Evolutionary conservation across 2,329 filamentous ascomycete species (phyloP).

Genomic region (Colletotrichum orbiculare): DNA sequence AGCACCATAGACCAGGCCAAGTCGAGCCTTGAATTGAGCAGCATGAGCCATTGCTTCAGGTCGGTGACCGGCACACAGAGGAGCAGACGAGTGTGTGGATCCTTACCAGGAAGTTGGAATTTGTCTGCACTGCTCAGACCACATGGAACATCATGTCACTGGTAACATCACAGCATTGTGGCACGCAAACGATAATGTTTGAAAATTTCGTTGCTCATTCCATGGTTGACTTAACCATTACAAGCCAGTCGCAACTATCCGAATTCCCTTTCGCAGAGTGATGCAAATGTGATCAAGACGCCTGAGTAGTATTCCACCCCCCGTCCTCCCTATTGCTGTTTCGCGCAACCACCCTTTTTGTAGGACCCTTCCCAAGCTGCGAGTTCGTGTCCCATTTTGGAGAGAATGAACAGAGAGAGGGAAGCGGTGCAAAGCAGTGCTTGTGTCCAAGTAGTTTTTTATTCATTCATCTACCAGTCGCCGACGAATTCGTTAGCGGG

Average conservation of each 20-base stretch:
- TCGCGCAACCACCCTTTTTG: slow-evolving; percentile 23
- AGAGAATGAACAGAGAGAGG: slow-evolving; percentile 17
- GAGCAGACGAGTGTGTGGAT: not conserved
- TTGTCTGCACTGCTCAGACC: too few species aligned
- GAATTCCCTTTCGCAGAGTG: slow-evolving; percentile 39
- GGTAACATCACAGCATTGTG: not conserved
- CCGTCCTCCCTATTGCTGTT: slow-evolving; percentile 33
- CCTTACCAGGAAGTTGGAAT: too few species aligned
- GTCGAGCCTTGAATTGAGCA: slow-evolving; percentile 31
- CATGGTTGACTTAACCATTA: slow-evolving; percentile 39
- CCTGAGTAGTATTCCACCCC: slow-evolving; percentile 39
- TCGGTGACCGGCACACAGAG: not conserved
- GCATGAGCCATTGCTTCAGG: slow-evolving; percentile 3
- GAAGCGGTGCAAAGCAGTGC: slow-evolving; percentile 18
- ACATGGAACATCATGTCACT: slow-evolving; percentile 3
- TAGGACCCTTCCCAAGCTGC: slow-evolving; percentile 18
- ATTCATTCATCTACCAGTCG: not conserved
- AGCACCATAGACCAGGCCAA: slow-evolving; percentile 30
- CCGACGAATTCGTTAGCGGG: not conserved
- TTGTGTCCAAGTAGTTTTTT: not conserved
- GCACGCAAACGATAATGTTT: slow-evolving; percentile 13
- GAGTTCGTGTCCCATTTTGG: slow-evolving; percentile 12
- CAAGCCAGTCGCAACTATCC: slow-evolving; percentile 40
- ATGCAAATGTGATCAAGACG: slow-evolving; percentile 41
- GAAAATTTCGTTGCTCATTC: slow-evolving; percentile 39